Percentiles rank a stretch among this genome's conserved stretches.
Evolutionary conservation across 2,329 filamentous ascomycete genomes (phyloP).

Genomic region (Fusarium nelsonii): DNA sequence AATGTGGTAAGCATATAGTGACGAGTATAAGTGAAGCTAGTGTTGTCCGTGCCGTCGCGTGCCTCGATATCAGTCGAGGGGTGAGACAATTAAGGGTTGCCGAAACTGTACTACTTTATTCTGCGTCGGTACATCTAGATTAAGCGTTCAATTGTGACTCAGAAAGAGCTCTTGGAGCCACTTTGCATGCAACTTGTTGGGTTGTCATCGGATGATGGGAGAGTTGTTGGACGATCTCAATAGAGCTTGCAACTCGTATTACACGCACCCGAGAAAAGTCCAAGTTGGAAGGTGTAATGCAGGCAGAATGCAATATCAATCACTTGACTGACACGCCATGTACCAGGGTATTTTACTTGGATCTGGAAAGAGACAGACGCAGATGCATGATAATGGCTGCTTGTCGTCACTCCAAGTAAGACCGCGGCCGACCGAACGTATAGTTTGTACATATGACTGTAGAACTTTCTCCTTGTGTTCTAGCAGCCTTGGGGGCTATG

Average conservation of each 20-base stretch:
- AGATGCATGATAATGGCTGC: conserved; percentile 37
- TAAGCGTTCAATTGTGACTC: conserved; percentile 12
- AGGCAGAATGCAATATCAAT: conserved; percentile 41
- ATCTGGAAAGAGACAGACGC: conserved; percentile 22
- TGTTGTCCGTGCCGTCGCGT: conserved; percentile 25
- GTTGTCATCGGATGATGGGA: conserved; percentile 19
- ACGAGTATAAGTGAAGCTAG: conserved; percentile 13
- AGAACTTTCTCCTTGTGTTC: conserved; percentile 14
- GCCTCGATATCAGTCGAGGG: conserved; percentile 23
- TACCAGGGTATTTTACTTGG: conserved; percentile 43
- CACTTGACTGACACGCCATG: conserved; percentile 51
- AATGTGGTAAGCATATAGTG: conserved; percentile 16
- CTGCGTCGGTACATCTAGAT: conserved; percentile 33
- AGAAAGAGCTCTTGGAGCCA: conserved; percentile 27
- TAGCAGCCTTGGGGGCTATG: conserved; percentile 12
- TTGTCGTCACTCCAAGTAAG: conserved; percentile 23
- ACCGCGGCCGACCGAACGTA: conserved; percentile 25
- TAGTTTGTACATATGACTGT: conserved; percentile 14
- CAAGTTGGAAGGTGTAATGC: conserved; percentile 38
- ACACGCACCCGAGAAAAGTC: conserved; percentile 14
- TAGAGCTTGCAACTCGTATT: conserved; percentile 40
- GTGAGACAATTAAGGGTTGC: conserved; percentile 13
- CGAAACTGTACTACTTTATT: conserved; percentile 19
- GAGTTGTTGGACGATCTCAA: conserved; percentile 32
- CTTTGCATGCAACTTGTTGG: conserved; percentile 46